A percentile compares a stretch with the other conserved stretches of the same genome.
Evolutionary conservation across 495 filamentous ascomycete species (phyloP).

Genomic region (Pseudotulostoma volvatum): DNA sequence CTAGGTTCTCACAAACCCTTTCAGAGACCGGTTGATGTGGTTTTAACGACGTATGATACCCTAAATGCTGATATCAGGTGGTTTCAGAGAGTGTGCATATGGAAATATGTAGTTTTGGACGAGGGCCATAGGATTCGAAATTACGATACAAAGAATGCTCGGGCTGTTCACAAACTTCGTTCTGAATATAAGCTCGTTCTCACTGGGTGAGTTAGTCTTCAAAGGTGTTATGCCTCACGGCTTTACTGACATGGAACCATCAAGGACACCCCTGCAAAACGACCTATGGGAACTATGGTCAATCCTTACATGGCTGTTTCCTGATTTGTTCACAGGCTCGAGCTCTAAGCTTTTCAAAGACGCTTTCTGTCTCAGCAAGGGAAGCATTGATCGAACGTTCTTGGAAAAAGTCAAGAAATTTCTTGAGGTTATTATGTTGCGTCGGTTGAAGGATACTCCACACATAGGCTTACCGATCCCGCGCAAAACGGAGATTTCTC

Average conservation of each 20-base stretch:
- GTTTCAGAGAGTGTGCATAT: constrained; percentile 43
- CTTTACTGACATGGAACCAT: background rate
- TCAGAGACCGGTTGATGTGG: constrained; percentile 23
- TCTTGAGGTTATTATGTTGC: constrained; percentile 45
- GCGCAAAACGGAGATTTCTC: constrained; percentile 39
- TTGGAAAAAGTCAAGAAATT: constrained; percentile 37
- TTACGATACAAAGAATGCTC: constrained; percentile 31
- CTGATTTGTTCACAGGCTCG: constrained; percentile 41
- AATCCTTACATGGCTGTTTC: constrained; percentile 45
- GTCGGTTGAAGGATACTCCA: constrained; percentile 44
- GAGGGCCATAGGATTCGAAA: constrained; percentile 51
- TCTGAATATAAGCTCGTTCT: constrained; percentile 45
- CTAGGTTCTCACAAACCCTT: background rate
- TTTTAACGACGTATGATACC: constrained; percentile 49
- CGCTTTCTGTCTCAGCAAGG: constrained; percentile 41
- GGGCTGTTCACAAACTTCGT: constrained; percentile 31
- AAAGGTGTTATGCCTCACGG: too few species aligned
- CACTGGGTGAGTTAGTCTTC: constrained; percentile 25
- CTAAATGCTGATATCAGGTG: constrained; percentile 38
- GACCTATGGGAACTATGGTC: constrained; percentile 48
- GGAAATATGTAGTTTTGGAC: constrained; percentile 41
- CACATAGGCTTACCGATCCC: constrained; percentile 42
- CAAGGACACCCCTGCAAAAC: constrained; percentile 45
- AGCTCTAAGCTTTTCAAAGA: constrained; percentile 34
- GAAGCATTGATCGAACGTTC: constrained; percentile 36